phyloP scores from a whole-genome alignment of 2,329 filamentous ascomycete genomes.

The Epichloe baconii region DNA sequence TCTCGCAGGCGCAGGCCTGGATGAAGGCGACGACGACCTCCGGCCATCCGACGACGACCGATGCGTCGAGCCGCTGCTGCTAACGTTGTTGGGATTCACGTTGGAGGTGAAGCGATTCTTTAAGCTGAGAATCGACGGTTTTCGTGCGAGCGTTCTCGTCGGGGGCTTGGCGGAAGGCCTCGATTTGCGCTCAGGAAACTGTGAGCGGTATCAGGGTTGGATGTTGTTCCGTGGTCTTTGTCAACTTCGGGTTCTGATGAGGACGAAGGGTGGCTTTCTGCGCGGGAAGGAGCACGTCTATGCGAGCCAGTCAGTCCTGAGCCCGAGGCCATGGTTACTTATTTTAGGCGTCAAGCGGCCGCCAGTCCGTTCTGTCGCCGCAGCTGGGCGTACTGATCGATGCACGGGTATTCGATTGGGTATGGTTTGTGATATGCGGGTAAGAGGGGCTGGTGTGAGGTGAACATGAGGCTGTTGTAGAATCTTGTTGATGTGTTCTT shows the following conservation, averaged over 20 bases:
- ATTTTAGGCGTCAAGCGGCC: background rate
- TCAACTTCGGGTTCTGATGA: conserved; percentile 34
- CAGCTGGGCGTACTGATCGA: background rate
- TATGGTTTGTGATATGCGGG: background rate
- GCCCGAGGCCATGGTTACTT: conserved; percentile 14
- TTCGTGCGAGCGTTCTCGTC: conserved; percentile 27
- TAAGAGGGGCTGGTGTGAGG: background rate
- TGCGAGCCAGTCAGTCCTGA: conserved; percentile 21
- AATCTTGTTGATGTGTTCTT: background rate
- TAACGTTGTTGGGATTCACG: background rate
- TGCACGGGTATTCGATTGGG: background rate
- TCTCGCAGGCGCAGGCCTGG: conserved; percentile 33
- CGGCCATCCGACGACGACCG: conserved; percentile 6
- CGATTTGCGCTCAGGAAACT: conserved; percentile 39
- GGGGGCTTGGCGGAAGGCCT: conserved; percentile 34
- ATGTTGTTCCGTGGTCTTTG: conserved; percentile 17
- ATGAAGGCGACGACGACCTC: conserved; percentile 9
- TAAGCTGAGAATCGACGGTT: conserved; percentile 29
- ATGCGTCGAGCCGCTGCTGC: background rate
- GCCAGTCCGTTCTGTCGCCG: background rate
- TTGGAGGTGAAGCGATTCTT: conserved; percentile 14
- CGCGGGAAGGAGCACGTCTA: conserved; percentile 10
- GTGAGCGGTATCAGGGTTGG: conserved; percentile 27
- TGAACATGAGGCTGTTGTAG: background rate
- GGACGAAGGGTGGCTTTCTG: conserved; percentile 19